Percentiles rank a stretch among this genome's conserved stretches.
phyloP scores from a whole-genome alignment of 371 early-diverging fungal species.

The Mortierella polycephala region DNA sequence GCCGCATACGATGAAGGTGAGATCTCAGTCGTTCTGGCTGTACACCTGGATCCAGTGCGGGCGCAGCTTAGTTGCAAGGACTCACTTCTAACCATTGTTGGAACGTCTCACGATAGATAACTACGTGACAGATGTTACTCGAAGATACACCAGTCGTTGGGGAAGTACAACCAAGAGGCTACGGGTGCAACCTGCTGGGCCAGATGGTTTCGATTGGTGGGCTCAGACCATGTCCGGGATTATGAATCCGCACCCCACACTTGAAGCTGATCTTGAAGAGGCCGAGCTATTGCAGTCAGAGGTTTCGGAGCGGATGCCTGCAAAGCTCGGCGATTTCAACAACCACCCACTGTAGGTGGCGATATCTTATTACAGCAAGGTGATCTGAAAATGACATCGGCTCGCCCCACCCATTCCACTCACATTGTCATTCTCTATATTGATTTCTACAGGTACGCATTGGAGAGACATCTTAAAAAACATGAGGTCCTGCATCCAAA shows the following conservation, averaged over 20 bases:
- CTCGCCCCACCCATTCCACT: not conserved
- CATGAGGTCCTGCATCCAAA: slow-evolving; percentile 76
- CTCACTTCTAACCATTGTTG: not conserved
- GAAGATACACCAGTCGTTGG: slow-evolving; percentile 71
- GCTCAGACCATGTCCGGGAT: slow-evolving; percentile 54
- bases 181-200: slow-evolving; percentile 59
- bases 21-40: not conserved
- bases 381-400: too few species aligned
- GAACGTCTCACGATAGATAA: slow-evolving; percentile 28
- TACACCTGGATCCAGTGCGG: not conserved
- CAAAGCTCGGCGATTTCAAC: slow-evolving; percentile 77
- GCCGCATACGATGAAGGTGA: slow-evolving; percentile 65
- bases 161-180: slow-evolving; percentile 63
- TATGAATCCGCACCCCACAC: slow-evolving; percentile 25
- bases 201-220: slow-evolving; percentile 63
- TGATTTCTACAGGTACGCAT: slow-evolving; percentile 62
- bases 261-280: slow-evolving; percentile 62
- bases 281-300: slow-evolving; percentile 59
- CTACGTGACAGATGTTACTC: slow-evolving; percentile 72
- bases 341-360: slow-evolving; percentile 78
- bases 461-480: slow-evolving; percentile 86
- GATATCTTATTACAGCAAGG: too few species aligned
- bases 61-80: not conserved
- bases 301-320: slow-evolving; percentile 81
- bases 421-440: not conserved